Evolutionary conservation across 306 rosid genomes (phyloP).

Genomic region (Lithocarpus polystachyus): DNA sequence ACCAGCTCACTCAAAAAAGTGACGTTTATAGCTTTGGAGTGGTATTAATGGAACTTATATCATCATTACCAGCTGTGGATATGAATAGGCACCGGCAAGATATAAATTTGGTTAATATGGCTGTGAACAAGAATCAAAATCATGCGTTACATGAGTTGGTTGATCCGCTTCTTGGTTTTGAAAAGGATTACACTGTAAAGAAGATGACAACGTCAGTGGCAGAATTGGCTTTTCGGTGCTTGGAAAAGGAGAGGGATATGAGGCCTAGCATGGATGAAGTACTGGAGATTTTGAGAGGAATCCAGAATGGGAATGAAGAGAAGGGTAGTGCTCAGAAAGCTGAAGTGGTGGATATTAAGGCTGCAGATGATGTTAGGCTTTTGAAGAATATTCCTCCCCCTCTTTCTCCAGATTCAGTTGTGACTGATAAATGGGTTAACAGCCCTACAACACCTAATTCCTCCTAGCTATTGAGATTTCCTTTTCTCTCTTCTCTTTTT

Average conservation of each 20-base stretch:
- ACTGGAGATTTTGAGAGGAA: slow-evolving; percentile 45
- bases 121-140: slow-evolving; percentile 55
- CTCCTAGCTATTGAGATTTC: slow-evolving; percentile 37
- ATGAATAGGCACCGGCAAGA: slow-evolving; percentile 61
- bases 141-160: slow-evolving; percentile 58
- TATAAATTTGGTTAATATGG: slow-evolving; percentile 74
- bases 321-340: slow-evolving; percentile 14
- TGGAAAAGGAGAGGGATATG: slow-evolving; percentile 77
- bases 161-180: slow-evolving; percentile 69
- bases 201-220: slow-evolving; percentile 56
- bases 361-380: slow-evolving; percentile 53
- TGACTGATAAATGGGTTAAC: slow-evolving; percentile 60
- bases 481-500: background rate
- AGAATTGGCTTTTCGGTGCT: slow-evolving; percentile 79
- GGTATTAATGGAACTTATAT: slow-evolving; percentile 70
- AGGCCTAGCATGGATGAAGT: slow-evolving; percentile 91
- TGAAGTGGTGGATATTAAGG: slow-evolving; percentile 40
- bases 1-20: slow-evolving; percentile 75
- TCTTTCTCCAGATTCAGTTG: slow-evolving; percentile 57
- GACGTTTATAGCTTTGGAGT: slow-evolving; percentile 96
- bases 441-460: slow-evolving; percentile 47
- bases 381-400: slow-evolving; percentile 47
- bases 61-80: slow-evolving; percentile 84
- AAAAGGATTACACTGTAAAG: slow-evolving; percentile 32
- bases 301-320: slow-evolving; percentile 38